Evolutionary conservation across 495 filamentous ascomycete genomes (phyloP), one percentile per base, ranked within the genome.

Genomic region (Lasiosphaeris hirsuta): DNA sequence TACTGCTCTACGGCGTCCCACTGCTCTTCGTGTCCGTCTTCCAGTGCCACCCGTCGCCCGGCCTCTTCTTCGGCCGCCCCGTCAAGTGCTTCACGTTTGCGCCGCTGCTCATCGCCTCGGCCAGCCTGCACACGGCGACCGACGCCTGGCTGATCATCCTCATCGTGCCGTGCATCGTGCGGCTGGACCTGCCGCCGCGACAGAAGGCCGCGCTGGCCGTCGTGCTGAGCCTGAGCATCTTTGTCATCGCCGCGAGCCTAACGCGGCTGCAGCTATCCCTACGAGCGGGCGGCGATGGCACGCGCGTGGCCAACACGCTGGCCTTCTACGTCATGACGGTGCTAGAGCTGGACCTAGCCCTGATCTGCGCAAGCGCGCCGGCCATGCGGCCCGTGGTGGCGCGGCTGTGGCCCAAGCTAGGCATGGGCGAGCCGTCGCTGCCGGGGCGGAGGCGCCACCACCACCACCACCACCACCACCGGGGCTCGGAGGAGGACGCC

Each of bases 1-100:
- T 71, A 14, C 30, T 67, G 11, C 56, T 64, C 10, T 73, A 65
- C 63, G 64, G 68, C 51, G 45, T 60, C 33, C 69, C 72, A 9
- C 60, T 75, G 39, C 66, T 75, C 23, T 62, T 70, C 47, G 68
- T 75, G 44, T 65, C 57, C 46, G 60, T 73, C 61, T 71, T 75
- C 62, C 64, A 72, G 37, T 75, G 71, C 66, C 67, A 72, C 51
- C 73, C 71, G 11, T 43, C 58, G 1, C 35, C 64, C 2, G 60
- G 57, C 33, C 55, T 62, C 41, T 70, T 71, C 55, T 69, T 69
- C 54, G 62, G 64, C 17, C 33, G 38, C 1, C 62, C 68, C 11
- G 63, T 67, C 55, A 58, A 61, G 18, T 72, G 71, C 48, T 62
- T 72, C 34, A 39, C 51, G 17, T 70, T 74, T 42, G 59, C 57